These are phyloP conservation scores for Metschnikowia matae DNA, from an alignment of 805 yeast genomes.

Conservation along the genomic window DNA sequence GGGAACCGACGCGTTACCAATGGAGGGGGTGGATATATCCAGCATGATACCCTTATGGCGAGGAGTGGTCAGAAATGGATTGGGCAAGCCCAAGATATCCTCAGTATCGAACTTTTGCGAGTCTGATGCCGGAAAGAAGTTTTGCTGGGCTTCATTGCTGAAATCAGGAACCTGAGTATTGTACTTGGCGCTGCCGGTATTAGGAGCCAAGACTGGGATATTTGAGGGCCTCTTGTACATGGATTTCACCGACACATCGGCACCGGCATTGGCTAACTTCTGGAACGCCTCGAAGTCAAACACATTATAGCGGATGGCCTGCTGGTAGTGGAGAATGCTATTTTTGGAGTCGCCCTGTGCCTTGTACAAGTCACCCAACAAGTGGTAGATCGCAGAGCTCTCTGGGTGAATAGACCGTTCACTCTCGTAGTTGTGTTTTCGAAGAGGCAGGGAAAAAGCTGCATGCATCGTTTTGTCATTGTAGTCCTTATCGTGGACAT, in stretches of 20 bases:
- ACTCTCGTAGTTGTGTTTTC: conserved; percentile 35
- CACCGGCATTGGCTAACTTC: conserved; percentile 68
- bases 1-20: conserved; percentile 24
- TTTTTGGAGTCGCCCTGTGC: conserved; percentile 57
- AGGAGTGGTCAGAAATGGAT: conserved; percentile 33
- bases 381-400: conserved; percentile 59
- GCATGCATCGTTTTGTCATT: background rate
- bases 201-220: background rate
- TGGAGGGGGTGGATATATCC: conserved; percentile 18
- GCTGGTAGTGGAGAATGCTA: conserved; percentile 63
- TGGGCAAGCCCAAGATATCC: conserved; percentile 10
- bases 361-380: conserved; percentile 66
- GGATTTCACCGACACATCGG: conserved; percentile 56
- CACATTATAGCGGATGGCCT: conserved; percentile 71
- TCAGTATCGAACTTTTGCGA: conserved; percentile 4
- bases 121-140: conserved; percentile 5
- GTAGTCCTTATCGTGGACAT: background rate
- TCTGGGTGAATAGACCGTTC: conserved; percentile 51
- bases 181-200: background rate
- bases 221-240: conserved; percentile 36
- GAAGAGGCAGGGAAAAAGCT: conserved; percentile 15
- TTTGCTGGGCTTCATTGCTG: background rate
- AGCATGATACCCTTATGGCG: conserved; percentile 13
- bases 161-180: conserved; percentile 1
- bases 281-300: conserved; percentile 84